These are phyloP conservation scores for Trebouxia gelatinosa DNA, from an alignment of 163 green algal species.

Conservation along the genomic window DNA sequence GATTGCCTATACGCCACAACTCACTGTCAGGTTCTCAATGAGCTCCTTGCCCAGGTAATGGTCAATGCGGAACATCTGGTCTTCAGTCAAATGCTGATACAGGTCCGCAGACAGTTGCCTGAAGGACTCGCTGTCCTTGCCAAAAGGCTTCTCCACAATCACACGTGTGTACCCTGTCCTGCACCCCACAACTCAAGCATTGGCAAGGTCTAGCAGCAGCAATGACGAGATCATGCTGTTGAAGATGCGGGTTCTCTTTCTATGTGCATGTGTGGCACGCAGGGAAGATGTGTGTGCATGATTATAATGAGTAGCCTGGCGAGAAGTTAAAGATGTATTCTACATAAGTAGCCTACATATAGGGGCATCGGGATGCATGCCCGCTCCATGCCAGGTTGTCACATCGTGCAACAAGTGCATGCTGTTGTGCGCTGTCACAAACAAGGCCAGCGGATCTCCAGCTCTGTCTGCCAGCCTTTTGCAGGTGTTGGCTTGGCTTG, in stretches of 20 bases:
- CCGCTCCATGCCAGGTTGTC: too few species aligned
- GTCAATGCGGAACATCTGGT: constrained; percentile 96
- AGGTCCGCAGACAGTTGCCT: constrained; percentile 82
- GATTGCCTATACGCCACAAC: too few species aligned
- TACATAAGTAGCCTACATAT: not conserved
- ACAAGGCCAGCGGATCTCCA: too few species aligned
- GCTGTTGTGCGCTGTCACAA: too few species aligned
- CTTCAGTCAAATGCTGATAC: constrained; percentile 81
- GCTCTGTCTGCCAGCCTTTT: too few species aligned
- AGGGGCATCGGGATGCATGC: too few species aligned
- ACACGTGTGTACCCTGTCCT: constrained; percentile 70
- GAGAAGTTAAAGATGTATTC: not conserved
- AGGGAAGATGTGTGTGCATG: not conserved
- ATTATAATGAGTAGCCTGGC: not conserved
- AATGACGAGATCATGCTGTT: not conserved
- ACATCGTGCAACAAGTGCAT: too few species aligned
- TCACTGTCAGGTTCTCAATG: constrained; percentile 33
- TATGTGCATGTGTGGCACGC: not conserved
- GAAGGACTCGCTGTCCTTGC: constrained; percentile 77
- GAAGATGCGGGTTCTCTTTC: not conserved
- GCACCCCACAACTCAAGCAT: not conserved
- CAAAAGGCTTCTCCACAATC: constrained; percentile 98
- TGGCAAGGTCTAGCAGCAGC: not conserved
- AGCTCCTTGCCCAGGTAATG: constrained; percentile 97
- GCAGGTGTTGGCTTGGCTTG: too few species aligned